These are phyloP conservation scores for Podospora anserina DNA, from an alignment of 495 filamentous ascomycete genomes.

Conservation along the genomic window DNA sequence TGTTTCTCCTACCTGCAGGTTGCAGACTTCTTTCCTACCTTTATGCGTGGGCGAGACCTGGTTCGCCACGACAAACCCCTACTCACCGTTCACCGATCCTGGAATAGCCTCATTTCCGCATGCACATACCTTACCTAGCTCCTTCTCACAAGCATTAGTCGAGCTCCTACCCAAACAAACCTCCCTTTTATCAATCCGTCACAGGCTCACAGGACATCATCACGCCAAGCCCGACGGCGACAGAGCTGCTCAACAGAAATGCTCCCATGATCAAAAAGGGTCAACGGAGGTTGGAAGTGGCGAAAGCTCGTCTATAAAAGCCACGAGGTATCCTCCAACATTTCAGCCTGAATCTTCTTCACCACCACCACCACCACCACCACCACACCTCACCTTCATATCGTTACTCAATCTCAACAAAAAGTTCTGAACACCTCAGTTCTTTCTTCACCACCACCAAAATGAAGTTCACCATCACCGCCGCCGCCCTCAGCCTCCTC, in stretches of 20 bases:
- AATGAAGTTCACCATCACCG: constrained; percentile 11
- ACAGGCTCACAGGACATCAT: background rate
- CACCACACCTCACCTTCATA: background rate
- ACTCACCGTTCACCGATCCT: background rate
- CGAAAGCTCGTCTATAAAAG: background rate
- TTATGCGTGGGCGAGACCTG: no score
- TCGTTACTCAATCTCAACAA: background rate
- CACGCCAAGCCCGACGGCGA: background rate
- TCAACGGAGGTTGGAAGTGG: background rate
- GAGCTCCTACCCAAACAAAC: background rate
- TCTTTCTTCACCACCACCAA: background rate
- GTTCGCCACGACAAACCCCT: no score
- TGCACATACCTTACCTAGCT: background rate
- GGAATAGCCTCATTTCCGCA: background rate
- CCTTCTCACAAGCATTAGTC: background rate
- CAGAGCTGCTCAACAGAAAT: background rate
- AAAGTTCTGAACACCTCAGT: background rate
- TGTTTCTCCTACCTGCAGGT: background rate
- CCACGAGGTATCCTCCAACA: background rate
- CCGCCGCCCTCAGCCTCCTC: background rate
- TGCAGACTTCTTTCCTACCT: no score
- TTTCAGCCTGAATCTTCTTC: background rate
- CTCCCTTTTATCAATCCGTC: background rate
- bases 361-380: background rate
- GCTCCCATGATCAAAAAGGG: background rate